Base-by-base conservation (phyloP, 2,329 filamentous ascomycete genomes). In the Coniella lustricola region DNA sequence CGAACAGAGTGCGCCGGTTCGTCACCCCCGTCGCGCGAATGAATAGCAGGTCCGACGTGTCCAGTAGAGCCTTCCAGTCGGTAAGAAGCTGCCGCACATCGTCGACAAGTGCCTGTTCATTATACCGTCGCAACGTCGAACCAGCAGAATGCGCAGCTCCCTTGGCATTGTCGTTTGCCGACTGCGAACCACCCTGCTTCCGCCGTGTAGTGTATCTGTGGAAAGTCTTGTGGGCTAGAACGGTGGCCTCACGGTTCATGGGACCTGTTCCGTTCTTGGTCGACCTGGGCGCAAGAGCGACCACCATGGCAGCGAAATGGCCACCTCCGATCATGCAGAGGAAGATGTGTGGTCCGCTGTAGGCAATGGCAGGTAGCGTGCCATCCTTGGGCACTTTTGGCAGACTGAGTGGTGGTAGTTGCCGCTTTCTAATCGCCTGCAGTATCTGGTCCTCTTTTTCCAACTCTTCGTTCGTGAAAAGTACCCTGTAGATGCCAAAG, bases 251-350 rank as follows among this genome's bases (percentile, higher is more conserved):
- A 46, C 88, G 78, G 56, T 94, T 90, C 62, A 95, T 79, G 1
- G 85, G 75, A 0, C 86, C 85, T 14, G 76, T 70, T 12, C 78
- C 72, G 3, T 74, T 73, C 62, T 87, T 91, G 33, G 81, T 79
- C 46, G 85, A 73, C 54, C 90, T 87, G 0, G 93, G 90, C 1
- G 88, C 82, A 3, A 97, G 75, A 0, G 90, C 90, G 10, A 98
- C 87, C 10, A 97, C 75, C 90, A 97, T 97, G 44, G 87, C 93
- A 0, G 93, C 93, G 62, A 98, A 98, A 64, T 98, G 93, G 0
- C 93, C 93, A 51, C 93, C 93, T 20, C 93, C 93, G 44, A 98
- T 95, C 93, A 98, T 98, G 67, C 90, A 97, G 41, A 98, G 77
- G 62, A 98, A 97, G 43, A 95, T 82, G 62, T 97, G 90, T 2